These are phyloP conservation scores for Talaromyces proteolyticus DNA, from an alignment of 495 filamentous ascomycete species.

Conservation along the genomic window DNA sequence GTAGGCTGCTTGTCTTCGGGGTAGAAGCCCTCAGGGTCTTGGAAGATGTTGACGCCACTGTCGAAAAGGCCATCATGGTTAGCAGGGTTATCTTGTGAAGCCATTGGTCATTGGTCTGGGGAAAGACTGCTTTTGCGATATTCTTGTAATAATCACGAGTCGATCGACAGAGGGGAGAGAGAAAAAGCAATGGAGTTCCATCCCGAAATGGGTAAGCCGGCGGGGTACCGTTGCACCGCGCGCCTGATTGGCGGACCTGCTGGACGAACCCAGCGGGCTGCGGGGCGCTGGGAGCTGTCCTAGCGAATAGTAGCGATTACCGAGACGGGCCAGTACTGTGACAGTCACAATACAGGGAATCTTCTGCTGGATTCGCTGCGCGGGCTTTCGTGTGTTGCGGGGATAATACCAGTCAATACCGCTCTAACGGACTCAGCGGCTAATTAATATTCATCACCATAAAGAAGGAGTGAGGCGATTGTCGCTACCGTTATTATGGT, in stretches of 20 bases:
- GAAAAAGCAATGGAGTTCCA: not conserved
- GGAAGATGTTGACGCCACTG: constrained; percentile 55
- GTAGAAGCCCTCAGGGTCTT: constrained; percentile 75
- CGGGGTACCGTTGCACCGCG: no score
- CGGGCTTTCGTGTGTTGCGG: constrained; percentile 4
- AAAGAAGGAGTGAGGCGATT: not conserved
- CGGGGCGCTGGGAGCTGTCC: not conserved
- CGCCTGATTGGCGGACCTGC: no score
- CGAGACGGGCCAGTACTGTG: not conserved
- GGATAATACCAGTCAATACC: not conserved
- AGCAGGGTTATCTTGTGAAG: not conserved
- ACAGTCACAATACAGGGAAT: not conserved
- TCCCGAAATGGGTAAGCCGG: not conserved
- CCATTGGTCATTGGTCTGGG: no score
- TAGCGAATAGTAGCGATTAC: not conserved
- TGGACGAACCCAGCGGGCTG: not conserved
- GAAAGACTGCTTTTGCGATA: no score
- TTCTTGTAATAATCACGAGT: no score
- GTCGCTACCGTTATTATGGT: no score
- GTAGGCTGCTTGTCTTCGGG: constrained; percentile 64
- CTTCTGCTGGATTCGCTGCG: not conserved
- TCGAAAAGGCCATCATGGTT: not conserved
- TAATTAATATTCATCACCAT: no score
- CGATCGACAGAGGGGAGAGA: not conserved
- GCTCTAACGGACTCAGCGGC: no score